Evolutionary conservation across 2,329 filamentous ascomycete genomes (phyloP), one percentile per base, ranked within the genome.

Genomic region (Ilyonectria mors-panacis): DNA sequence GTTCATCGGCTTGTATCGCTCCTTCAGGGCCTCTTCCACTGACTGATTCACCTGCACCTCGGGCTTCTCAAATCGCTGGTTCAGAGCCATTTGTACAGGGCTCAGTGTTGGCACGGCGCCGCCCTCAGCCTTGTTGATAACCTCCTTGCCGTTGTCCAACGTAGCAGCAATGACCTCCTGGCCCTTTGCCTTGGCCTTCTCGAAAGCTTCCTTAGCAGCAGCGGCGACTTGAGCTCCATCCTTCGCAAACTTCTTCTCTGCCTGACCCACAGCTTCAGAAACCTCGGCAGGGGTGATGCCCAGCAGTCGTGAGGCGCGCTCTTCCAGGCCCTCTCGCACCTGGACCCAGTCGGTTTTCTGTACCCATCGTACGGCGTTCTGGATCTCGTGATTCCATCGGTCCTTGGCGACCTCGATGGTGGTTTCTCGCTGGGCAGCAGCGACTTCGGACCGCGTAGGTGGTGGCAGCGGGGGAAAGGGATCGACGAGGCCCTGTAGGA

Each of bases 321-420:
- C 82, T 78, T 92, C 90, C 71, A 89, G 81, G 2, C 82, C 84
- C 69, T 91, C 88, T 60, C 90, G 86, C 60, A 91, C 85, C 59
- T 85, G 85, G 55, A 84, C 81, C 91, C 91, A 94, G 78, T 92
- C 88, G 67, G 87, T 89, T 37, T 81, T 85, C 80, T 94, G 89
- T 63, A 89, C 87, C 86, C 89, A 91, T 65, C 85, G 85, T 62
- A 92, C 91, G 58, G 91, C 86, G 67, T 85, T 85, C 78, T 92
- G 87, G 39, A 95, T 81, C 80, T 95, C 93, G 57, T 86, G 81
- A 79, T 96, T 95, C 93, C 93, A 95, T 67, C 88, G 85, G 75
- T 93, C 91, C 83, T 95, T 95, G 74, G 91, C 85, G 39, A 88
- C 84, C 77, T 94, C 92, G 60, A 90, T 78, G 56, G 93, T 82